These are phyloP conservation scores for Silene noctiflora DNA, from an alignment of 179 eudicot genomes.

Conservation along the genomic window DNA sequence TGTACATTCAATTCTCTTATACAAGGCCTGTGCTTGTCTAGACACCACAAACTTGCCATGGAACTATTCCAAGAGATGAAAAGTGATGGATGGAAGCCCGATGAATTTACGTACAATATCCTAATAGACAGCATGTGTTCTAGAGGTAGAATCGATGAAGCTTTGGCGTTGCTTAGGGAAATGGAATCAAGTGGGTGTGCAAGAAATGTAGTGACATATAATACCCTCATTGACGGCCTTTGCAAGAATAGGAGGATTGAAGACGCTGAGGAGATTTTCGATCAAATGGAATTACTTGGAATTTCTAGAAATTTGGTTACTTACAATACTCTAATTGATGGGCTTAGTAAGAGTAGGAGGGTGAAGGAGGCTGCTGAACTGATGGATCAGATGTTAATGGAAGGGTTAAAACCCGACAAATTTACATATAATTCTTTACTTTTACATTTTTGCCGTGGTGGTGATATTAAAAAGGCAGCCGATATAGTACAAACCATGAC, in stretches of 20 bases:
- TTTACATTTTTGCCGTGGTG: conserved; percentile 68
- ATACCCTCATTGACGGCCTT: conserved; percentile 70
- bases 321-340: conserved; percentile 81
- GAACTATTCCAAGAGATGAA: conserved; percentile 75
- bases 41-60: conserved; percentile 52
- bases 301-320: conserved; percentile 70
- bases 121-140: conserved; percentile 68
- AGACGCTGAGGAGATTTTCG: conserved; percentile 90
- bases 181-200: conserved; percentile 90
- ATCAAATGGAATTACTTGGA: conserved; percentile 90
- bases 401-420: conserved; percentile 89
- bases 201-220: conserved; percentile 68
- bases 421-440: conserved; percentile 80
- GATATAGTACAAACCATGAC: conserved; percentile 91
- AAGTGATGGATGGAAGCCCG: conserved; percentile 69
- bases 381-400: conserved; percentile 95
- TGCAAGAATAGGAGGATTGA: conserved; percentile 75
- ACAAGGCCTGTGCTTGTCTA: conserved; percentile 73
- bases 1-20: conserved; percentile 91
- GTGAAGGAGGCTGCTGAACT: conserved; percentile 76
- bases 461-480: conserved; percentile 80
- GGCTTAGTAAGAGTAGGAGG: conserved; percentile 62
- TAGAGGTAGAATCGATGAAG: conserved; percentile 58
- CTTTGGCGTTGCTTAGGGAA: conserved; percentile 63
- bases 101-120: conserved; percentile 83